Evolutionary conservation across 805 yeast species (phyloP).

Genomic region (Isabelozyma heimii): DNA sequence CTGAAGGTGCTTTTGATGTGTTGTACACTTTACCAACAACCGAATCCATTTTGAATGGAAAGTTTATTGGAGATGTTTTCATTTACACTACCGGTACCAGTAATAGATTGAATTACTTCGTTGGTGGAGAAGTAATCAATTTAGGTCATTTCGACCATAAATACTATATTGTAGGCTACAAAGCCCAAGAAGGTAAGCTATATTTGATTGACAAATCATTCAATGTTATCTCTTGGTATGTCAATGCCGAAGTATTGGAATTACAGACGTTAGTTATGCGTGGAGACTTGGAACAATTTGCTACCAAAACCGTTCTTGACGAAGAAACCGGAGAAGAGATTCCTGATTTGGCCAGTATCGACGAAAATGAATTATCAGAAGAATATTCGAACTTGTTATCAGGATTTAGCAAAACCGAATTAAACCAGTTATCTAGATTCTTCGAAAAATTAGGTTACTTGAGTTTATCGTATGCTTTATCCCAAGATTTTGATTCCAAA

Average conservation of each 20-base stretch:
- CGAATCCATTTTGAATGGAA: constrained; percentile 82
- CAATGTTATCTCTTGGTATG: constrained; percentile 73
- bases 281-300: constrained; percentile 80
- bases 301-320: constrained; percentile 24
- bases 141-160: constrained; percentile 90
- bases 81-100: constrained; percentile 78
- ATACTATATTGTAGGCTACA: constrained; percentile 82
- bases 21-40: constrained; percentile 65
- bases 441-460: constrained; percentile 88
- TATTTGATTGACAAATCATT: constrained; percentile 90
- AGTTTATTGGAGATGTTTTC: constrained; percentile 97
- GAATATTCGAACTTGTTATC: constrained; percentile 50
- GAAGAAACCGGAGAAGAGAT: constrained; percentile 37
- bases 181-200: constrained; percentile 85
- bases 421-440: constrained; percentile 82
- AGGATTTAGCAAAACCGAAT: constrained; percentile 61
- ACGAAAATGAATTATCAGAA: constrained; percentile 58
- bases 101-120: constrained; percentile 88
- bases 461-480: constrained; percentile 77
- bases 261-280: constrained; percentile 94
- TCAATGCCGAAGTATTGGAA: constrained; percentile 84
- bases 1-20: constrained; percentile 82
- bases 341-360: constrained; percentile 34
- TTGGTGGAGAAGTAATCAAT: constrained; percentile 90
- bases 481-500: constrained; percentile 86